Evolutionary conservation across 148 eudicot species (phyloP).

Genomic region (Camellia japonica): DNA sequence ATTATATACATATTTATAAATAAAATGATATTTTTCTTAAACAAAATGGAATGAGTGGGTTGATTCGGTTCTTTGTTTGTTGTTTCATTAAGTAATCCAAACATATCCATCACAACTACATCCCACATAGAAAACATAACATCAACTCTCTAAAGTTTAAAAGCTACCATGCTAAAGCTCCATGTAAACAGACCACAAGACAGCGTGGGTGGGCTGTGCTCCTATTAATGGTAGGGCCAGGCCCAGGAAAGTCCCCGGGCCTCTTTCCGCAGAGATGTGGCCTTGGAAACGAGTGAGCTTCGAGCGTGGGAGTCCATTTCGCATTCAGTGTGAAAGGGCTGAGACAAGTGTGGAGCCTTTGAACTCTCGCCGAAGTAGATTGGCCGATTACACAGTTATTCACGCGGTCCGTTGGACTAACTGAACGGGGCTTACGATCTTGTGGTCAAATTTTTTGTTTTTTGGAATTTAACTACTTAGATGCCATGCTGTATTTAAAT

Average conservation of each 20-base stretch:
- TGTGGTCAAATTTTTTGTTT: slow-evolving; percentile 12
- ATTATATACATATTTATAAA: no score
- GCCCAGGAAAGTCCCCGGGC: slow-evolving; percentile 58
- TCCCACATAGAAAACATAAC: not conserved
- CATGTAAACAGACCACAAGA: not conserved
- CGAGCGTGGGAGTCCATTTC: not conserved
- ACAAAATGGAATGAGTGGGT: no score
- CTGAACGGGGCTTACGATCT: slow-evolving; percentile 52
- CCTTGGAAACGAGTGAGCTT: slow-evolving; percentile 29
- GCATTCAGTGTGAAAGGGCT: slow-evolving; percentile 10
- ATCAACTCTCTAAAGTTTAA: not conserved
- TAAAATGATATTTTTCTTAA: no score
- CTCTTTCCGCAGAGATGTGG: slow-evolving; percentile 39
- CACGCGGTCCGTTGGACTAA: slow-evolving; percentile 32
- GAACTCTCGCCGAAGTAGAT: slow-evolving; percentile 2
- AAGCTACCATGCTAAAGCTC: accelerated
- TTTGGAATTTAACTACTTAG: not conserved
- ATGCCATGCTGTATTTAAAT: no score
- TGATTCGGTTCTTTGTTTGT: no score
- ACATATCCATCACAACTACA: no score
- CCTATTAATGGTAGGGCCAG: not conserved
- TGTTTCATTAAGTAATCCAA: no score
- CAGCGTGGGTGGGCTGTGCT: slow-evolving; percentile 31
- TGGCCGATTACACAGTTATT: slow-evolving; percentile 41
- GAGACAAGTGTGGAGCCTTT: slow-evolving; percentile 39